Evolutionary conservation across 306 rosid species (phyloP).

Genomic region (Biancaea sappan): DNA sequence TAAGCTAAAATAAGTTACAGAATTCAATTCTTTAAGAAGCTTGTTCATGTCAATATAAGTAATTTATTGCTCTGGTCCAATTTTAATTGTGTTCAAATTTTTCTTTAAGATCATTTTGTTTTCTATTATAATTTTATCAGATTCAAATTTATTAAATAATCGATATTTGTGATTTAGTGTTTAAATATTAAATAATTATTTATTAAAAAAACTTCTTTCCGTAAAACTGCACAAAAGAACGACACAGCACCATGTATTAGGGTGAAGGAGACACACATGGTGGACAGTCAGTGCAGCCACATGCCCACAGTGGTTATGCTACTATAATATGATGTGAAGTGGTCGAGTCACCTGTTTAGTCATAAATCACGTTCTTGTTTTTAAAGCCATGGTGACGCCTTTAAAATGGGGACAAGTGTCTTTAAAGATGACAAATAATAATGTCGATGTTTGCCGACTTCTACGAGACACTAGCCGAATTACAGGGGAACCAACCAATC

Average conservation of each 20-base stretch:
- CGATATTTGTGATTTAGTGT: no score
- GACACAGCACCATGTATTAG: conserved; percentile 35
- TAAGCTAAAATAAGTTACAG: no score
- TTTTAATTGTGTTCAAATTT: no score
- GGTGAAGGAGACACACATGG: conserved; percentile 19
- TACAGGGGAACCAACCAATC: neutral
- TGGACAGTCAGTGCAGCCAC: neutral
- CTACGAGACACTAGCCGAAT: neutral
- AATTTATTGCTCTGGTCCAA: no score
- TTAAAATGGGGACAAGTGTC: conserved; percentile 36
- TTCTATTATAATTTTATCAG: no score
- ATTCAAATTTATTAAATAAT: no score
- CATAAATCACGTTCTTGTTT: conserved; percentile 5
- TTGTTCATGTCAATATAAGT: no score
- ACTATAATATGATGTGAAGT: conserved; percentile 31
- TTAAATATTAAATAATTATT: no score
- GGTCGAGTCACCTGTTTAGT: conserved; percentile 20
- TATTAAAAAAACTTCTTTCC: no score
- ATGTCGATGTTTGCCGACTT: conserved; percentile 26
- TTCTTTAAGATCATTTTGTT: no score
- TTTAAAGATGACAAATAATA: conserved; percentile 13
- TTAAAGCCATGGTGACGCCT: conserved; percentile 5
- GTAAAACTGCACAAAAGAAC: neutral
- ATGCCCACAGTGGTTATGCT: neutral
- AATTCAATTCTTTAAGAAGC: no score